These are phyloP conservation scores for Phytophthora aleatoria DNA, from an alignment of 352 stramenopile species.

Conservation along the genomic window DNA sequence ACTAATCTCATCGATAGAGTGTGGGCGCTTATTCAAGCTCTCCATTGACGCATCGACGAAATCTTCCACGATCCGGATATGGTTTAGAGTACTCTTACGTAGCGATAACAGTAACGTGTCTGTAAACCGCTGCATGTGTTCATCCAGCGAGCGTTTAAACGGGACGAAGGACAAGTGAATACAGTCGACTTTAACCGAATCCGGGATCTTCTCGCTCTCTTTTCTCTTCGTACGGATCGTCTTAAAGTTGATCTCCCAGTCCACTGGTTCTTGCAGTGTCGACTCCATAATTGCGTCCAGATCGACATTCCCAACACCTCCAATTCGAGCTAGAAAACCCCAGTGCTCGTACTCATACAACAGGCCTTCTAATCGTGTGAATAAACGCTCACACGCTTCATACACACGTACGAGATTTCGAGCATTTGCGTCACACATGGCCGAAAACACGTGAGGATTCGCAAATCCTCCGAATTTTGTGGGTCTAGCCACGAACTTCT, in stretches of 20 bases:
- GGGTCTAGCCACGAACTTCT: constrained; percentile 93
- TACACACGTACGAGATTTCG: constrained; percentile 90
- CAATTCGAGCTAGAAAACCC: constrained; percentile 61
- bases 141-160: constrained; percentile 90
- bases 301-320: constrained; percentile 51
- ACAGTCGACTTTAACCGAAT: constrained; percentile 92
- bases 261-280: constrained; percentile 59
- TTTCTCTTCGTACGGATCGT: constrained; percentile 89
- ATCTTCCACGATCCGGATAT: constrained; percentile 86
- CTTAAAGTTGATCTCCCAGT: constrained; percentile 94
- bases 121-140: constrained; percentile 85
- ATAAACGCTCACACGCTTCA: constrained; percentile 91
- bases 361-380: constrained; percentile 77
- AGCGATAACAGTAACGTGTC: constrained; percentile 88
- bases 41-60: constrained; percentile 91
- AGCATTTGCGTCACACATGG: constrained; percentile 91
- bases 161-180: constrained; percentile 84
- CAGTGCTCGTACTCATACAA: constrained; percentile 85
- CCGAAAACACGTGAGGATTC: constrained; percentile 83
- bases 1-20: constrained; percentile 93
- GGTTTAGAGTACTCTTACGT: constrained; percentile 74
- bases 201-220: constrained; percentile 92
- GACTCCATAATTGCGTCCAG: constrained; percentile 85
- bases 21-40: constrained; percentile 85
- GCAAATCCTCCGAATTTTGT: constrained; percentile 90